Evolutionary conservation across 768 basidiomycete species (phyloP).

Genomic region (Lanmaoa pseudosensibilis): DNA sequence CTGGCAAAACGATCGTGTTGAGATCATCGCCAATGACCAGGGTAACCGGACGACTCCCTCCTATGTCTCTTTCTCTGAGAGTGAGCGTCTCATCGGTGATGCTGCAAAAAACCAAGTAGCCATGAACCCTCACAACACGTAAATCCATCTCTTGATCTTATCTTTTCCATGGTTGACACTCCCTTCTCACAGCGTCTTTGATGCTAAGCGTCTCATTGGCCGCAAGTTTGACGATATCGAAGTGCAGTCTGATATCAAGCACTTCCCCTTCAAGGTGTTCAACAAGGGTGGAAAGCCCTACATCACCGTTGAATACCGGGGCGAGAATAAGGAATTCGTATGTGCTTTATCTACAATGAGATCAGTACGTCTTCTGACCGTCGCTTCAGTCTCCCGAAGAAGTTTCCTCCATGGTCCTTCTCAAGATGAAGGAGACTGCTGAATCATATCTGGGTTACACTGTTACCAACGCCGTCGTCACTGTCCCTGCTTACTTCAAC

Average conservation of each 20-base stretch:
- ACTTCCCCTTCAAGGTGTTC: slow-evolving; percentile 94
- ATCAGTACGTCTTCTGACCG: slow-evolving; percentile 14
- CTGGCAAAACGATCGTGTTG: slow-evolving; percentile 99
- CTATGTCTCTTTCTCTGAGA: slow-evolving; percentile 93
- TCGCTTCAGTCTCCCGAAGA: slow-evolving; percentile 82
- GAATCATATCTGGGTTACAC: slow-evolving; percentile 91
- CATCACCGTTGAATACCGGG: slow-evolving; percentile 87
- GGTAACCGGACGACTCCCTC: slow-evolving; percentile 95
- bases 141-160: slow-evolving; percentile 12
- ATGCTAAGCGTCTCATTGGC: slow-evolving; percentile 97
- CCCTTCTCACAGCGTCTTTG: slow-evolving; percentile 70
- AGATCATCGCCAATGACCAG: slow-evolving; percentile 96
- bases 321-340: slow-evolving; percentile 92
- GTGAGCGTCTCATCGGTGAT: slow-evolving; percentile 97
- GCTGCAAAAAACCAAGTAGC: slow-evolving; percentile 99
- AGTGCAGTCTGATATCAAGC: slow-evolving; percentile 81
- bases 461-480: slow-evolving; percentile 90
- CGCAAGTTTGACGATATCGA: slow-evolving; percentile 85
- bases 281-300: slow-evolving; percentile 87
- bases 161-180: slow-evolving; percentile 2
- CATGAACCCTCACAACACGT: slow-evolving; percentile 96
- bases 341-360: slow-evolving; percentile 28
- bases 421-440: slow-evolving; percentile 98
- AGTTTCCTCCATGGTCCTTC: slow-evolving; percentile 95
- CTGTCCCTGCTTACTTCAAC: slow-evolving; percentile 98